Base-by-base conservation (phyloP, 2,329 filamentous ascomycete species). In the Trichoderma breve region DNA sequence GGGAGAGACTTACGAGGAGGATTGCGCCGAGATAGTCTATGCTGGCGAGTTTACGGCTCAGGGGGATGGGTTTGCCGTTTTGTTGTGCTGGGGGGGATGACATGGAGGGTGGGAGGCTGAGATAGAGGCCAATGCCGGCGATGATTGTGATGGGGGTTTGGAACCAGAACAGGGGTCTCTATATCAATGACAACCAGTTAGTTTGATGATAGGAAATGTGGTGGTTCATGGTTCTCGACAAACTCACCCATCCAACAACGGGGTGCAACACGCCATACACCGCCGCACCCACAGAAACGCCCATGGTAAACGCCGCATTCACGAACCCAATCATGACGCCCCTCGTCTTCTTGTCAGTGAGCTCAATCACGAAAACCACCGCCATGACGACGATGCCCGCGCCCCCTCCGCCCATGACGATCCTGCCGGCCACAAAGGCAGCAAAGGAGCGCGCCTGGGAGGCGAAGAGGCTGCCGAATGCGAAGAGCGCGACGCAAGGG, bases 1-100 rank as follows among this genome's bases (percentile, higher is more conserved):
- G 2, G 3, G 32, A 66, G 12, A 18, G 30, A 71, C 86, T 78
- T 82, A 91, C 89, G 74, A 94, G 81, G n/a, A 90, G 83, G 1
- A 88, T 47, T 7, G 92, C 91, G 4, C 93, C 93, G 0, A 90
- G 83, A 76, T 95, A 96, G 80, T 97, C 94, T 70, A 97, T 89
- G 12, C 71, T 51, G 14, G 70, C 65, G 57, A 71, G 68, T 26
- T 57, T 55, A 8, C 28, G 60, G 18, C 24, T 34, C 1, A 71
- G 32, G 15, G 60, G 43, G 8, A 14, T 15, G 18, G 47, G 3
- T 71, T 71, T 64, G 12, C 47, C 60, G 18, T 63, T 11, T 9
- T 64, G 18, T 24, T 53, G 51, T 9, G 43, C 8, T 36, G 58
- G 9, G 1, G 55, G 36, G 2, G 43, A 30, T 28, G 65, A 43